Conservation (phyloP, 306 rosid species). For the Cicer chorassanicum region DNA sequence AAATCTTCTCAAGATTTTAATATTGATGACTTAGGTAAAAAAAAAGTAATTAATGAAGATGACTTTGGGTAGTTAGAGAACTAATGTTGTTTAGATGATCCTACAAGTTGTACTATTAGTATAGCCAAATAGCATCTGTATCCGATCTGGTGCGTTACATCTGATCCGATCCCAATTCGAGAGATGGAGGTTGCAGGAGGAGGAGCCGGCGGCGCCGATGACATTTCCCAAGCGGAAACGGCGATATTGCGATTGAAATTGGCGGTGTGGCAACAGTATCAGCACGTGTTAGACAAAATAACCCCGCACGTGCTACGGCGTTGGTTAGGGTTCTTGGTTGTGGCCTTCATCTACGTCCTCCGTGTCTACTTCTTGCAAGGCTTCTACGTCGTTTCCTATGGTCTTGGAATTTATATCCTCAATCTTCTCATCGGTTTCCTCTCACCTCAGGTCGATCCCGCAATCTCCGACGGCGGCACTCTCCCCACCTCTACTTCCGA, state of each 20-base stretch:
- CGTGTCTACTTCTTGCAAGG: conserved; percentile 84
- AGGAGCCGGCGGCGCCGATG: conserved; percentile 38
- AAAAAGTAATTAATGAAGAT: neutral
- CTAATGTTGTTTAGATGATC: neutral
- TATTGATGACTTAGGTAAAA: too few species aligned
- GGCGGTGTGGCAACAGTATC: conserved; percentile 61
- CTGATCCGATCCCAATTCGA: neutral
- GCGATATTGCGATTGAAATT: conserved; percentile 65
- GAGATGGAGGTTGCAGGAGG: conserved; percentile 51
- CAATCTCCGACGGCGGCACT: conserved; percentile 67
- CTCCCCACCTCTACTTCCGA: conserved; percentile 92
- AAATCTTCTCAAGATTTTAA: too few species aligned
- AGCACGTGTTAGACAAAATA: conserved; percentile 76
- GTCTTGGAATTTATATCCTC: conserved; percentile 88
- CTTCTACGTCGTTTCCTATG: conserved; percentile 95
- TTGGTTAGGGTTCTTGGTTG: conserved; percentile 67
- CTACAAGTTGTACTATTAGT: neutral
- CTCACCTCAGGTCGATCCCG: conserved; percentile 98
- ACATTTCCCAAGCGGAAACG: conserved; percentile 51
- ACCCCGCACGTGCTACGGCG: conserved; percentile 78
- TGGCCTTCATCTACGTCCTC: conserved; percentile 65
- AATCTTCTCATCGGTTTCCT: conserved; percentile 90
- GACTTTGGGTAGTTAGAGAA: neutral
- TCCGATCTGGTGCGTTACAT: neutral
- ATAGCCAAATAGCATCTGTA: neutral